A percentile compares a stretch with the other conserved stretches of the same genome.
Evolutionary conservation across 768 basidiomycete species (phyloP).

Genomic region (Mycena kentingensis): DNA sequence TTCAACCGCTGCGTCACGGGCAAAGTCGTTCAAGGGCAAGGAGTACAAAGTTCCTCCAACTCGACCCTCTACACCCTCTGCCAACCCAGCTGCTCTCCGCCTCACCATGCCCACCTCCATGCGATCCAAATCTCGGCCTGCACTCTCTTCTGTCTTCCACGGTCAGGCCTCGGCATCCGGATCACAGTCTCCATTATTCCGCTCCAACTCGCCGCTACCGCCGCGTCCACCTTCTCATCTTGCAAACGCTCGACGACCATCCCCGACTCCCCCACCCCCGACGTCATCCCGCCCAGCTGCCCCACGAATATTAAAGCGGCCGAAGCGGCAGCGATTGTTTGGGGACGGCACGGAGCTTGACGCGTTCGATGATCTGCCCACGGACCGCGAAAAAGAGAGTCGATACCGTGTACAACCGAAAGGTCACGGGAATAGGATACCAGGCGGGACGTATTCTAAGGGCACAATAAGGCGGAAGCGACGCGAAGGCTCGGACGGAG

Average conservation of each 20-base stretch:
- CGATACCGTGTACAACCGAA: conserved; percentile 77
- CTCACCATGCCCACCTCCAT: conserved; percentile 88
- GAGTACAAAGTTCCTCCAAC: conserved; percentile 77
- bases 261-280: conserved; percentile 34
- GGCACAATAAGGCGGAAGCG: conserved; percentile 61
- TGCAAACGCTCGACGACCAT: conserved; percentile 41
- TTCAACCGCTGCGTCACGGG: conserved; percentile 80
- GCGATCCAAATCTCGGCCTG: conserved; percentile 70
- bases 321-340: conserved; percentile 75
- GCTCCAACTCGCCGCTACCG: conserved; percentile 61
- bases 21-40: conserved; percentile 65
- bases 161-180: conserved; percentile 38
- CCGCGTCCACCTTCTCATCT: conserved; percentile 60
- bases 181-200: conserved; percentile 39
- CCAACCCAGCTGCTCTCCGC: conserved; percentile 74
- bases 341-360: conserved; percentile 92
- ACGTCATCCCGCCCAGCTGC: conserved; percentile 45
- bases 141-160: conserved; percentile 77
- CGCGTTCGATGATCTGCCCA: conserved; percentile 82
- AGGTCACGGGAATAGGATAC: conserved; percentile 62
- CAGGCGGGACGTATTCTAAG: conserved; percentile 55
- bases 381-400: conserved; percentile 81
- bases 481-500: conserved; percentile 43
- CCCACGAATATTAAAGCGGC: conserved; percentile 71
- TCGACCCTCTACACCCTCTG: conserved; percentile 77